Percentiles rank a stretch among this genome's conserved stretches.
Conservation (phyloP, 108 stramenopile species). For the Conticribra weissflogii region DNA sequence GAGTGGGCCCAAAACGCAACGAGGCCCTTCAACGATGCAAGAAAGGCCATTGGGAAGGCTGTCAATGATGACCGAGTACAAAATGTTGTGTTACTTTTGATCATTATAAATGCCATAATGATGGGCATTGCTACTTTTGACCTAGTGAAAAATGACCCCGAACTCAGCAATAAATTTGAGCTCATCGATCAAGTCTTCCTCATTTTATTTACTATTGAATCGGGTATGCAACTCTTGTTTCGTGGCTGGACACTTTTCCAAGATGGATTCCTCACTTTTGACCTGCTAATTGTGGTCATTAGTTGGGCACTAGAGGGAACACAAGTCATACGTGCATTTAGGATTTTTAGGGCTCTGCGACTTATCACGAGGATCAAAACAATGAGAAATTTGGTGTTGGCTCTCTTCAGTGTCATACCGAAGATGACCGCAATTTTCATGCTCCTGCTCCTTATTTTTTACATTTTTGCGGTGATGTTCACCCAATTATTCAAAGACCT, state of each 20-base stretch:
- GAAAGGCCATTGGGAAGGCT: slow-evolving; percentile 41
- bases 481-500: slow-evolving; percentile 57
- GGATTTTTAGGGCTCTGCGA: slow-evolving; percentile 78
- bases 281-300: slow-evolving; percentile 64
- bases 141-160: slow-evolving; percentile 52
- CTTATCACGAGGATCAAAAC: slow-evolving; percentile 70
- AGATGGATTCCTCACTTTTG: slow-evolving; percentile 79
- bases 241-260: slow-evolving; percentile 54
- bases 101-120: slow-evolving; percentile 72
- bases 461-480: slow-evolving; percentile 75
- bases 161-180: slow-evolving; percentile 45
- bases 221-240: slow-evolving; percentile 62
- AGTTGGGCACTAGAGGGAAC: slow-evolving; percentile 64
- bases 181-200: slow-evolving; percentile 57
- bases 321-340: slow-evolving; percentile 78
- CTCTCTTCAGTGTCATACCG: slow-evolving; percentile 70
- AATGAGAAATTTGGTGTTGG: slow-evolving; percentile 70
- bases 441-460: slow-evolving; percentile 69
- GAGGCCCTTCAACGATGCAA: slow-evolving; percentile 10
- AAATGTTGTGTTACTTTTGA: slow-evolving; percentile 54
- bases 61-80: slow-evolving; percentile 67
- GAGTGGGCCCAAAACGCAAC: background rate
- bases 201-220: slow-evolving; percentile 73
- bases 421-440: slow-evolving; percentile 64
- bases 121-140: slow-evolving; percentile 79